Base-by-base conservation (phyloP, 345 rosid species). In the Populus euphratica region DNA sequence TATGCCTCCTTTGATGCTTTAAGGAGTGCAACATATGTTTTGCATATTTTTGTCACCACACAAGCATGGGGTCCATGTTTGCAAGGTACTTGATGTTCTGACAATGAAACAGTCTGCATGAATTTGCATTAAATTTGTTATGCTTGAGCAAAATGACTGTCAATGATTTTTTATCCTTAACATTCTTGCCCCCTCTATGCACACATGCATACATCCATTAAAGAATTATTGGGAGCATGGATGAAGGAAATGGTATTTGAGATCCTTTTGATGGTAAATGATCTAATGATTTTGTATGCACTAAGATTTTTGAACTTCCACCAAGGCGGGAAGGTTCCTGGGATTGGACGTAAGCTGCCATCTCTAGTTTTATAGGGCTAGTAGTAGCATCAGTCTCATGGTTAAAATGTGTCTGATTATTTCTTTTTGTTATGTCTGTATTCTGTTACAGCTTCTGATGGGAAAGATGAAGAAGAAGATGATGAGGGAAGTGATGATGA, bases 401-500 rank as follows among this genome's bases (percentile, higher is more conserved):
- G 47, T n/a, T 38, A 10, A 63, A 17, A 68, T 69, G 14, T 49
- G 14, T 25, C 67, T 72, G 14, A n/a, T 38, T 59, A 50, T 68
- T 18, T 27, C 29, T 43, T 44, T 23, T 56, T 75, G 25, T 73
- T 23, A 27, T 69, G 16, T 49, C 43, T 52, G 66, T 76, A n/a
- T 73, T 69, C 62, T 31, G 35, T 49, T 38, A 18, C 74, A 90
- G 92, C 77, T 74, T 75, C 88, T 69, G 87, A 77, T 77, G 87
- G 68, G 69, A 86, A 83, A 73, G 94, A 84, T 20, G 91, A 83
- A 80, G 93, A 86, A 70, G 89, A 80, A 73, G 80, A 62, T 6
- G 75, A 44, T 65, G 72, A 43, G 44, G 89, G 84, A 49, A 86
- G 69, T 52, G 81, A 85, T n/a, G 97, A 91, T n/a, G 97, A 91